phyloP scores from a whole-genome alignment of 179 eudicot species.

The Vitellaria paradoxa region DNA sequence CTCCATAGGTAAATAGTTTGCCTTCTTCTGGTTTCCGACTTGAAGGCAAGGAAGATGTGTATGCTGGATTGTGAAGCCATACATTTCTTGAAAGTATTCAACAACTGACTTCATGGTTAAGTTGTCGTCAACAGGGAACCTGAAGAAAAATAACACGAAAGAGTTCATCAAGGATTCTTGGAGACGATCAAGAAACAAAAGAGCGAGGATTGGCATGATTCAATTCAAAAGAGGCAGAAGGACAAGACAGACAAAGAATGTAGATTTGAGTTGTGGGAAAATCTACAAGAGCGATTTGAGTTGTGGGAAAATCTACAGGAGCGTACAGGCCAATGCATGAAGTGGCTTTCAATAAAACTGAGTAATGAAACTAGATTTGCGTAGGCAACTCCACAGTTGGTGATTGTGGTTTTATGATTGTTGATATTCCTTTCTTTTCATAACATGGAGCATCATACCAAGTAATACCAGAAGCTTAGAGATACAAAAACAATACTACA shows the following conservation, averaged over 20 bases:
- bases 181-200: too few relatives aligned
- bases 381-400: neutral
- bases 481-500: too few relatives aligned
- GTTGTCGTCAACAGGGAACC: conserved; percentile 63
- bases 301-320: neutral
- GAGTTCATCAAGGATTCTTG: too few relatives aligned
- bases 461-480: neutral
- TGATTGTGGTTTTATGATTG: neutral
- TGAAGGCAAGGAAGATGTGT: conserved; percentile 91
- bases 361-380: neutral
- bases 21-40: conserved; percentile 95
- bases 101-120: conserved; percentile 78
- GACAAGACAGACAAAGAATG: too few relatives aligned
- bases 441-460: neutral
- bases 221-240: too few relatives aligned
- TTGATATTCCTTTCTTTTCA: neutral
- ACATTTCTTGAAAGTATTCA: conserved; percentile 89
- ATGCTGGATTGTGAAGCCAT: conserved; percentile 80
- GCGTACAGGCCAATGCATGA: neutral
- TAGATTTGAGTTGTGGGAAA: too few relatives aligned
- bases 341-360: neutral
- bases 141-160: conserved; percentile 13
- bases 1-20: conserved; percentile 96
- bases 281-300: neutral
- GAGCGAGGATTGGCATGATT: too few relatives aligned